These are phyloP conservation scores for Phytopythium cucurbitacearum DNA, from an alignment of 352 stramenopile genomes.

Conservation along the genomic window DNA sequence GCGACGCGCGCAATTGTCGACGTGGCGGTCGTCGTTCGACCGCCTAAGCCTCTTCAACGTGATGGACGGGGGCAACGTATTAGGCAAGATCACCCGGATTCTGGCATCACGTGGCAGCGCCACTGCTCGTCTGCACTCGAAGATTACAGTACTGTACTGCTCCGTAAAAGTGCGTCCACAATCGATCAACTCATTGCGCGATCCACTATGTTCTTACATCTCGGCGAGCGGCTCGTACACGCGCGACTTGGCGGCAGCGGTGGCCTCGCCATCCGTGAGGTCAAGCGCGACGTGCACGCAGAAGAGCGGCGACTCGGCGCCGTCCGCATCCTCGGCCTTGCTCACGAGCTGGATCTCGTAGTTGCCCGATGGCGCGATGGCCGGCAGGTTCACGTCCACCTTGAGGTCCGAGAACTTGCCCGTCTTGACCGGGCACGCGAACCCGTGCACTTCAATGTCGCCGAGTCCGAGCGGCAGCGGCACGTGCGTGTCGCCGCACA, in stretches of 20 bases:
- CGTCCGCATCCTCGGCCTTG: conserved; percentile 22
- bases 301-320: conserved; percentile 49
- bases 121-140: no score
- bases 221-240: conserved; percentile 68
- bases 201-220: conserved; percentile 36
- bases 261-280: conserved; percentile 25
- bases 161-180: background rate
- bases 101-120: no score
- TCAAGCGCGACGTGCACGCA: conserved; percentile 80
- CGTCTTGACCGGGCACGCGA: conserved; percentile 62
- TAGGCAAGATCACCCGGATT: no score
- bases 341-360: conserved; percentile 79
- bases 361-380: conserved; percentile 73
- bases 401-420: conserved; percentile 66
- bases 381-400: conserved; percentile 78
- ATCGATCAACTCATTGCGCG: no score
- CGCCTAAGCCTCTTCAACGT: no score
- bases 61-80: no score
- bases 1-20: no score
- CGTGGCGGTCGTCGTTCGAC: no score
- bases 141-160: no score
- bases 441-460: conserved; percentile 83
- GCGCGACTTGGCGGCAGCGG: conserved; percentile 31
- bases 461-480: conserved; percentile 76
- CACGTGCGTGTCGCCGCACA: conserved; percentile 77